These are phyloP conservation scores for Adenanthera pavonina DNA, from an alignment of 306 rosid genomes.

Conservation along the genomic window DNA sequence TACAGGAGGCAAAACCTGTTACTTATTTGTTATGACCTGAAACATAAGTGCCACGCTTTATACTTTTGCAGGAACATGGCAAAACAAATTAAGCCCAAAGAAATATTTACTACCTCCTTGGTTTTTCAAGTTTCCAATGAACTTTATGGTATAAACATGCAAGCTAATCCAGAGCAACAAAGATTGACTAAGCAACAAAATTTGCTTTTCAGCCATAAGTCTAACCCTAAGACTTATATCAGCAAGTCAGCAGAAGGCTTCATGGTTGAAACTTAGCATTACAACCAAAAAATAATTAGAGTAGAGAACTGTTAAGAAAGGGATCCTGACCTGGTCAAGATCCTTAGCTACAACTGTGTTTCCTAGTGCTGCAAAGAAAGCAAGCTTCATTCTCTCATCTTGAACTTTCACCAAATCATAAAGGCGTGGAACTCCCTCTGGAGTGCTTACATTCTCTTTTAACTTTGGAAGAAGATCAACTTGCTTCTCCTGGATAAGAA, in stretches of 20 bases:
- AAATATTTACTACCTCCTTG: neutral
- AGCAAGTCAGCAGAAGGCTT: neutral
- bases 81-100: neutral
- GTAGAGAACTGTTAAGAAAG: neutral
- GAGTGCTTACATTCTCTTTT: slow-evolving; percentile 68
- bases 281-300: neutral
- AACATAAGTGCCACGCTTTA: slow-evolving; percentile 1
- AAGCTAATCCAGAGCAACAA: slow-evolving; percentile 33
- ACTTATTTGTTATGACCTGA: neutral
- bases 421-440: slow-evolving; percentile 93
- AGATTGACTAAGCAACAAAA: neutral
- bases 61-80: slow-evolving; percentile 12
- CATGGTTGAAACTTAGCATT: slow-evolving; percentile 2
- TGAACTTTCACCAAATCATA: slow-evolving; percentile 80
- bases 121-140: neutral
- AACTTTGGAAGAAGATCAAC: slow-evolving; percentile 62
- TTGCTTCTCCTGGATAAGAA: slow-evolving; percentile 82
- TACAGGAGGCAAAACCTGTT: slow-evolving; percentile 24
- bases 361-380: slow-evolving; percentile 78
- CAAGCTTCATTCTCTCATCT: slow-evolving; percentile 91
- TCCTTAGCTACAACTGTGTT: slow-evolving; percentile 88
- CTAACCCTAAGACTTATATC: slow-evolving; percentile 17
- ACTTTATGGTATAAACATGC: slow-evolving; percentile 11
- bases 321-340: slow-evolving; percentile 81
- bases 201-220: neutral